Conservation (phyloP, 352 stramenopile genomes). For the Phytophthora idaei region DNA sequence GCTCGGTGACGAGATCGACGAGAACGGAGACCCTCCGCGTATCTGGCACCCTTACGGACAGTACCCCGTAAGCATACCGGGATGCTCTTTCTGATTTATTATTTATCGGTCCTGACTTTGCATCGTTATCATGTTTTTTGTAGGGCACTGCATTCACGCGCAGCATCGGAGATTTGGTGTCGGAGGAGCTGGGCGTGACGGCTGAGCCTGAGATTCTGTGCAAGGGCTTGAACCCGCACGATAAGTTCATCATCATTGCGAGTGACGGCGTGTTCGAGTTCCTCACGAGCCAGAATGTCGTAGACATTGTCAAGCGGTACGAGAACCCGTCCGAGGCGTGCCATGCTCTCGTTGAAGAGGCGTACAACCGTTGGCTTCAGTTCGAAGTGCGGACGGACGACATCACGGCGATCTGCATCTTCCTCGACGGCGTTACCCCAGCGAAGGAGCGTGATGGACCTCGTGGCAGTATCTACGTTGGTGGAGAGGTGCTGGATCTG, state of each 20-base stretch:
- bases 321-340: slow-evolving; percentile 90
- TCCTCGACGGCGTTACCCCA: slow-evolving; percentile 68
- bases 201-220: slow-evolving; percentile 93
- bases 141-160: slow-evolving; percentile 98
- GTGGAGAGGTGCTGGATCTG: slow-evolving; percentile 80
- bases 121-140: slow-evolving; percentile 17
- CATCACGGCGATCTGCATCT: slow-evolving; percentile 93
- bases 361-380: slow-evolving; percentile 94
- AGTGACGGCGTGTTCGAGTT: slow-evolving; percentile 97
- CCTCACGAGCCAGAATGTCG: slow-evolving; percentile 93
- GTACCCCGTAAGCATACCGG: slow-evolving; percentile 60
- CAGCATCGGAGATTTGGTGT: slow-evolving; percentile 95
- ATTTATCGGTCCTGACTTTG: slow-evolving; percentile 16
- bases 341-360: slow-evolving; percentile 89
- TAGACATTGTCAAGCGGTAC: slow-evolving; percentile 90
- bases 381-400: slow-evolving; percentile 96
- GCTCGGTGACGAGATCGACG: slow-evolving; percentile 92
- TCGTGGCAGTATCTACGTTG: slow-evolving; percentile 84
- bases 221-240: slow-evolving; percentile 86
- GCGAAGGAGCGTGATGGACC: slow-evolving; percentile 61
- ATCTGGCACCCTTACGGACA: slow-evolving; percentile 92
- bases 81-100: slow-evolving; percentile 16
- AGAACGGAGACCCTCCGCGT: slow-evolving; percentile 90
- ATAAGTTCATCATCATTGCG: slow-evolving; percentile 93
- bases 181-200: slow-evolving; percentile 91